Percentiles rank a stretch among this genome's conserved stretches.
Evolutionary conservation across 257 asterid genomes (phyloP).

Genomic region (Penstemon barbatus): DNA sequence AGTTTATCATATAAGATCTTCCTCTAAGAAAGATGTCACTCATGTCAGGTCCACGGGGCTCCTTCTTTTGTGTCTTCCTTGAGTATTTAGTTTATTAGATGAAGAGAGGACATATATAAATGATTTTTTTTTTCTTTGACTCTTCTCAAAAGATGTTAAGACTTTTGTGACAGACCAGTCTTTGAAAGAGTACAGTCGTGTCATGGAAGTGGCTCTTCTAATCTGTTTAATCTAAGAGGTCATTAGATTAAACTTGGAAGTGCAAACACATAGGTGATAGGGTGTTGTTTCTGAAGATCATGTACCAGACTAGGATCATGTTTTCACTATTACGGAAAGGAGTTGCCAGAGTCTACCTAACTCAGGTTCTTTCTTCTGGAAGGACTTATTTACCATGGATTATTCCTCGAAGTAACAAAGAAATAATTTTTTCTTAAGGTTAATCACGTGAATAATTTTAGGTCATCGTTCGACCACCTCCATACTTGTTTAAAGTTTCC

Average conservation of each 20-base stretch:
- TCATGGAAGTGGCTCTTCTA: no score
- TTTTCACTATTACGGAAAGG: slow-evolving; percentile 12
- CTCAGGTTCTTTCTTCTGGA: not conserved
- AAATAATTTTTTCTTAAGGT: not conserved
- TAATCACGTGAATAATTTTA: not conserved
- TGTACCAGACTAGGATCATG: not conserved
- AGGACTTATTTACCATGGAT: not conserved
- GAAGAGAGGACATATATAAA: not conserved
- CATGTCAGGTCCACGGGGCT: slow-evolving; percentile 10
- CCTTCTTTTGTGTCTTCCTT: not conserved
- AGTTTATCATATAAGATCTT: no score
- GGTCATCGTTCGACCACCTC: slow-evolving; percentile 4
- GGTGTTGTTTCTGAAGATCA: not conserved
- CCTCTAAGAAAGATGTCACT: no score
- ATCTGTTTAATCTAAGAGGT: no score
- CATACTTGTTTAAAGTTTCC: not conserved
- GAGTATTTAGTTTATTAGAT: slow-evolving; percentile 5
- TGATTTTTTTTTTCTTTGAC: slow-evolving; percentile 2
- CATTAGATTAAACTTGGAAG: slow-evolving; percentile 13
- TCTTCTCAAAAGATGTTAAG: not conserved
- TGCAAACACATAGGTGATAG: not conserved
- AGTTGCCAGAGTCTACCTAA: not conserved
- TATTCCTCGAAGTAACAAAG: not conserved
- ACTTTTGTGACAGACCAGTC: slow-evolving; percentile 2
- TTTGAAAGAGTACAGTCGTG: not conserved